Evolutionary conservation across 495 filamentous ascomycete species (phyloP).

Genomic region (Barbatosphaeria neglecta): DNA sequence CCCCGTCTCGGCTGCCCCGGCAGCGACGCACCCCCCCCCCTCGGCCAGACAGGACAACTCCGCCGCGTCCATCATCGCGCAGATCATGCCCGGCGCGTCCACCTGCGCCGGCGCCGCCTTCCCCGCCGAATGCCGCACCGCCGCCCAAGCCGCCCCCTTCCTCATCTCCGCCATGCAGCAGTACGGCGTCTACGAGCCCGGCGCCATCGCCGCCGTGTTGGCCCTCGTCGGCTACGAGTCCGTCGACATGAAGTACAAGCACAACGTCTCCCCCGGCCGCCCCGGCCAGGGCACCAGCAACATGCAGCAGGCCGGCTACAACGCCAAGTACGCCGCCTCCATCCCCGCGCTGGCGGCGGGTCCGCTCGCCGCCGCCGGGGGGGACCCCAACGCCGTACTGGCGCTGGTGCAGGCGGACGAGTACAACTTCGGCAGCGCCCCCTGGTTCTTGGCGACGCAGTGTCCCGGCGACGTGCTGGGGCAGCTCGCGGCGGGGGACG

Average conservation of each 20-base stretch:
- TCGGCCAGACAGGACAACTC: too few species aligned
- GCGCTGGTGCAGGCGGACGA: constrained; percentile 46
- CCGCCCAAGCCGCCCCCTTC: constrained; percentile 46
- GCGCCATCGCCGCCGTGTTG: constrained; percentile 52
- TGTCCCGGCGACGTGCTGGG: constrained; percentile 37
- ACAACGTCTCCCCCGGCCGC: constrained; percentile 44
- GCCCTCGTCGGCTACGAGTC: constrained; percentile 58
- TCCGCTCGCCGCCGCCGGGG: constrained; percentile 18
- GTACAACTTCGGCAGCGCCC: constrained; percentile 60
- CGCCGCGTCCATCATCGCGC: constrained; percentile 30
- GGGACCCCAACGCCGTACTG: constrained; percentile 36
- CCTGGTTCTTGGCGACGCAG: constrained; percentile 63
- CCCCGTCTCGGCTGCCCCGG: too few species aligned
- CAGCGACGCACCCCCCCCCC: too few species aligned
- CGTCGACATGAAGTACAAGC: constrained; percentile 54
- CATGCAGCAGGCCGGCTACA: constrained; percentile 56
- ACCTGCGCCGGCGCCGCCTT: constrained; percentile 32
- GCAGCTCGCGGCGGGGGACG: constrained; percentile 35
- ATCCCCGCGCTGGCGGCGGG: constrained; percentile 34
- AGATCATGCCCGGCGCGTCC: constrained; percentile 37
- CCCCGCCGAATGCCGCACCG: constrained; percentile 54
- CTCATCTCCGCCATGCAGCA: constrained; percentile 16
- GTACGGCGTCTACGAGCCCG: constrained; percentile 21
- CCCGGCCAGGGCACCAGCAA: constrained; percentile 72
- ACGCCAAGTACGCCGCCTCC: constrained; percentile 50